Conservation (phyloP, 164 flowering plant species). For the Vitis labrusca region DNA sequence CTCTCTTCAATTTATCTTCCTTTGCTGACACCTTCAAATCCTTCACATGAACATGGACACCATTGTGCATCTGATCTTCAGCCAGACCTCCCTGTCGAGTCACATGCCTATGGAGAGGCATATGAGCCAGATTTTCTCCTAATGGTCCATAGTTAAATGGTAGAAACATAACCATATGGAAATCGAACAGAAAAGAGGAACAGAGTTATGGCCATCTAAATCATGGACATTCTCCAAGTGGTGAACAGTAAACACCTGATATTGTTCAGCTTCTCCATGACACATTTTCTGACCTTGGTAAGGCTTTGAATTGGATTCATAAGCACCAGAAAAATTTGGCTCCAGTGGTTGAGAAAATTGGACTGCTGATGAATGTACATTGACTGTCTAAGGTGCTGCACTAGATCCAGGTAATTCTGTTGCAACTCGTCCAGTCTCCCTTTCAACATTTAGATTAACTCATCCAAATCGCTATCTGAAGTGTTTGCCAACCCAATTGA, state of each 20-base stretch:
- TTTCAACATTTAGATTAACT: constrained; percentile 46
- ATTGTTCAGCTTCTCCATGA: constrained; percentile 19
- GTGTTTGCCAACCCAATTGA: constrained; percentile 35
- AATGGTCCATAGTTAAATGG: constrained; percentile 20
- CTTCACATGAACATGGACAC: constrained; percentile 12
- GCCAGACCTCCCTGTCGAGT: constrained; percentile 28
- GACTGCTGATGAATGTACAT: constrained; percentile 12
- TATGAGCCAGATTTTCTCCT: constrained; percentile 28
- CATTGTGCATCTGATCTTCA: constrained; percentile 22
- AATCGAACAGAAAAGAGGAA: constrained; percentile 26
- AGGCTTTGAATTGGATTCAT: too few relatives aligned
- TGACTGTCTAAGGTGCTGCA: constrained; percentile 21
- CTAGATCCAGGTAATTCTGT: constrained; percentile 19
- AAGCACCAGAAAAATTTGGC: too few relatives aligned
- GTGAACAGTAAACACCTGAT: constrained; percentile 21
- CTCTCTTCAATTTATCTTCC: constrained; percentile 26
- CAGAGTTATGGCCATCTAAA: constrained; percentile 18
- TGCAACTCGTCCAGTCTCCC: constrained; percentile 26
- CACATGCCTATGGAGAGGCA: constrained; percentile 26
- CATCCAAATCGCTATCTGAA: constrained; percentile 61
- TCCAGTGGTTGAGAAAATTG: too few relatives aligned
- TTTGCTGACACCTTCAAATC: constrained; percentile 21
- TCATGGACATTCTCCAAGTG: constrained; percentile 22
- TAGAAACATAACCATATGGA: constrained; percentile 30
- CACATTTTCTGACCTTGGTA: too few relatives aligned